Base-by-base conservation (phyloP, 257 asterid genomes). In the Linaria vulgaris region DNA sequence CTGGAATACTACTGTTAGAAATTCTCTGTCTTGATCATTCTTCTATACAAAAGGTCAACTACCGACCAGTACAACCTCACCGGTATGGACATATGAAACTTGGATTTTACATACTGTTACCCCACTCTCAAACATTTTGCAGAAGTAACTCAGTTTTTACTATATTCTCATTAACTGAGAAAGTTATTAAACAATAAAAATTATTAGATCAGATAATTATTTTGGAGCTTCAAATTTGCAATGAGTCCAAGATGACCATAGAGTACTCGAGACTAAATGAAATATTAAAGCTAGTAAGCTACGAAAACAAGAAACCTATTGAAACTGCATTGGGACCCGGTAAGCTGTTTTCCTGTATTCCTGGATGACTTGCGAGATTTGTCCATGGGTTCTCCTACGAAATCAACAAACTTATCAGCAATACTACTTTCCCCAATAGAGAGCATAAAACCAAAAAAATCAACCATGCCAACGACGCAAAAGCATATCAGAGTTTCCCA, bases 371-470 rank as follows among this genome's bases (percentile, higher is more conserved):
- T 94, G 99, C 58, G 80, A 70, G 71, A 94, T 81, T 80, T 94
- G 99, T 3, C 90, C 12, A 72, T 94, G 99, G 1, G 99, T 94
- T 78, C 99, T 84, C 96, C 99, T 94, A 51, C 50, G 55, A 63
- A 63, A 69, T 15, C 23, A 61, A 72, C 56, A 12, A 70, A 34
- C 12, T 59, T 39, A 44, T 49, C 38, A 69, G 48, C n/a, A n/a
- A n/a, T 54, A 70, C 10, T 22, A 12, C 0, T 23, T 31, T 74
- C 62, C 44, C 16, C 58, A 66, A 53, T 51, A n/a, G n/a, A 50
- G 31, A 53, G 49, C 49, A 21, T 51, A 49, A 23, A 1, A 1
- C 34, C 20, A n/a, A n/a, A n/a, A n/a, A n/a, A n/a, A n/a, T n/a
- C 17, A 43, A 63, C 41, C 53, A 39, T 54, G 45, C 15, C 6